Percentiles rank a stretch among this genome's conserved stretches.
Evolutionary conservation across 2,329 filamentous ascomycete species (phyloP).

Genomic region (Xenosphaeropsis pyriputrescens): DNA sequence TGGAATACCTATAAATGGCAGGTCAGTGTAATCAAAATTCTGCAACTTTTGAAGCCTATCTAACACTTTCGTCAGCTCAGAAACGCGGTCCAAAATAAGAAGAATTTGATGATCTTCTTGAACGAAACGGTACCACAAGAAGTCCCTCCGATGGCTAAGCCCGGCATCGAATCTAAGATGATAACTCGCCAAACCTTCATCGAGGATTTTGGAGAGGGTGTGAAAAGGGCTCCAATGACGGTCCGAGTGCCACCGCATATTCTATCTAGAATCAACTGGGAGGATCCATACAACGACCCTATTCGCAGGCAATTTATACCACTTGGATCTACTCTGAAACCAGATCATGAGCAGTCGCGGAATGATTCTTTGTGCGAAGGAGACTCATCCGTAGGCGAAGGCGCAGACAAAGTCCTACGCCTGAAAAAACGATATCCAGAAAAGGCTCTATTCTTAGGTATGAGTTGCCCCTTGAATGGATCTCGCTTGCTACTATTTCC

Average conservation of each 20-base stretch:
- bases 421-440: conserved; percentile 47
- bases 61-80: conserved; percentile 19
- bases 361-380: conserved; percentile 45
- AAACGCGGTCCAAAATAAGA: conserved; percentile 32
- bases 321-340: conserved; percentile 32
- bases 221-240: conserved; percentile 41
- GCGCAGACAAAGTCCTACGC: too few relatives aligned
- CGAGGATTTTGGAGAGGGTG: conserved; percentile 34
- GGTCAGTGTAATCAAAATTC: conserved; percentile 19
- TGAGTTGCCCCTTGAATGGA: conserved; percentile 6
- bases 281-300: conserved; percentile 40
- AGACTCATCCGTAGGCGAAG: conserved; percentile 37
- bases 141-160: conserved; percentile 24
- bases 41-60: not conserved
- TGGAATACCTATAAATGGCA: conserved; percentile 38
- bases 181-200: conserved; percentile 37
- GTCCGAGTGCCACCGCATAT: conserved; percentile 45
- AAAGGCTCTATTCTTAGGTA: conserved; percentile 46
- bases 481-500: not conserved
- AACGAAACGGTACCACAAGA: conserved; percentile 30
- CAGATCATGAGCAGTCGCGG: conserved; percentile 36
- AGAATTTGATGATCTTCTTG: conserved; percentile 33
- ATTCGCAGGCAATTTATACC: conserved; percentile 46
- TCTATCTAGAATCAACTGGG: conserved; percentile 43
- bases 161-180: conserved; percentile 15